Percentiles rank a stretch among this genome's conserved stretches.
Evolutionary conservation across 805 yeast species (phyloP).

Genomic region (Lipomyces chichibuensis): DNA sequence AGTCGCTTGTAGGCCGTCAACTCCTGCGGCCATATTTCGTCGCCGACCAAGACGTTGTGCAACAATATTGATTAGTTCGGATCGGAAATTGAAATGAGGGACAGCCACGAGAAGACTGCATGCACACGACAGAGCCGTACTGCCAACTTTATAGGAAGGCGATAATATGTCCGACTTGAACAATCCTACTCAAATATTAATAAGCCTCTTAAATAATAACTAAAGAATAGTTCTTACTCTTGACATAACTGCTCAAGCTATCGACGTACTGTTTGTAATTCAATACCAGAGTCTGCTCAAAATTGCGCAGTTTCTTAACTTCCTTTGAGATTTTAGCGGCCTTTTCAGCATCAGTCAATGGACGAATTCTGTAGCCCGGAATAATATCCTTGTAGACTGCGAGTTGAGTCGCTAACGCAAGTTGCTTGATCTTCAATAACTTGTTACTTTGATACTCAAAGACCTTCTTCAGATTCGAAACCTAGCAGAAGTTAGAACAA

Average conservation of each 20-base stretch:
- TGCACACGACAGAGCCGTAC: slow-evolving; percentile 68
- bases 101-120: slow-evolving; percentile 72
- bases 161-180: slow-evolving; percentile 34
- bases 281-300: slow-evolving; percentile 75
- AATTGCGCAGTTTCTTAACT: slow-evolving; percentile 71
- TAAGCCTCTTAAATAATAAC: not conserved
- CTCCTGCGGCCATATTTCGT: slow-evolving; percentile 43
- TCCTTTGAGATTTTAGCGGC: slow-evolving; percentile 83
- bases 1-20: slow-evolving; percentile 7
- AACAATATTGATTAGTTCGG: slow-evolving; percentile 69
- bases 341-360: slow-evolving; percentile 77
- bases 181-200: not conserved
- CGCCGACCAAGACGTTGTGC: slow-evolving; percentile 67
- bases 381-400: slow-evolving; percentile 83
- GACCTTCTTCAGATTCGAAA: slow-evolving; percentile 15
- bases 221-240: slow-evolving; percentile 34
- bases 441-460: slow-evolving; percentile 49
- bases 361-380: slow-evolving; percentile 81
- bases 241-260: slow-evolving; percentile 51
- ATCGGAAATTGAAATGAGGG: slow-evolving; percentile 78
- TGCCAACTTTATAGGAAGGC: slow-evolving; percentile 39
- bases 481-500: slow-evolving; percentile 2
- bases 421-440: slow-evolving; percentile 55
- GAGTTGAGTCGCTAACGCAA: slow-evolving; percentile 76
- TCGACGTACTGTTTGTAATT: slow-evolving; percentile 72